A percentile compares a stretch with the other conserved stretches of the same genome.
These are phyloP conservation scores for Talinum fruticosum DNA, from an alignment of 148 eudicot species.

Conservation along the genomic window DNA sequence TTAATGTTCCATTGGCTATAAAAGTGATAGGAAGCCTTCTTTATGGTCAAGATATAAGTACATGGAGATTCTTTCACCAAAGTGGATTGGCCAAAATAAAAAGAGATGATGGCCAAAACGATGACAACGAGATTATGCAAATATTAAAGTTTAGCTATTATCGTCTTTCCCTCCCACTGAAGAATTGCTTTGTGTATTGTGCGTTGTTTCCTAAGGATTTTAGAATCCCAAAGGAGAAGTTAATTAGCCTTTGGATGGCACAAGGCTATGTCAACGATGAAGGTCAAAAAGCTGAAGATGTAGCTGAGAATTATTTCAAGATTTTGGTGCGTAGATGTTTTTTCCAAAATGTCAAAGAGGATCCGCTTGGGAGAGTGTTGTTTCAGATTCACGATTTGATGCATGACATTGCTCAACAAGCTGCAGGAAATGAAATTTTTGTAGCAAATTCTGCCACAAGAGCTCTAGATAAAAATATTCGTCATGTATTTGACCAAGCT, in stretches of 20 bases:
- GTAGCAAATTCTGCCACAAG: not conserved
- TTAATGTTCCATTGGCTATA: constrained; percentile 28
- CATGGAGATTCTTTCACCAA: constrained; percentile 15
- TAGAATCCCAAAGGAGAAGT: not conserved
- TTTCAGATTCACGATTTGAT: too few relatives aligned
- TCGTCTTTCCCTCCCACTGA: constrained; percentile 14
- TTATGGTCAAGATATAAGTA: not conserved
- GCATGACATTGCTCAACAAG: too few relatives aligned
- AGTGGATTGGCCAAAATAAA: not conserved
- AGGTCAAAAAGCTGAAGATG: constrained; percentile 18
- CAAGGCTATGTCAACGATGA: constrained; percentile 1
- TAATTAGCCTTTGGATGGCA: constrained; percentile 28
- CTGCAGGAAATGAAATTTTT: constrained; percentile 6
- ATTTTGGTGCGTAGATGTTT: constrained; percentile 27
- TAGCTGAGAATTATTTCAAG: constrained; percentile 8
- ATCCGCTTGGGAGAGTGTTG: too few relatives aligned
- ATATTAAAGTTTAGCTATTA: constrained; percentile 24
- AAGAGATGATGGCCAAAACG: not conserved
- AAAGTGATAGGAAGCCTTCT: constrained; percentile 27
- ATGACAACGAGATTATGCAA: constrained; percentile 10
- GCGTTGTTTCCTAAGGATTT: constrained; percentile 21
- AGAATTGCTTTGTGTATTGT: constrained; percentile 18
- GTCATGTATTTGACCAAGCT: too few relatives aligned
- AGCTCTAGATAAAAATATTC: not conserved
- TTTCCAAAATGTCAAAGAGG: constrained; percentile 11